Conservation (phyloP, 257 asterid species). For the Solanum habrochaites region DNA sequence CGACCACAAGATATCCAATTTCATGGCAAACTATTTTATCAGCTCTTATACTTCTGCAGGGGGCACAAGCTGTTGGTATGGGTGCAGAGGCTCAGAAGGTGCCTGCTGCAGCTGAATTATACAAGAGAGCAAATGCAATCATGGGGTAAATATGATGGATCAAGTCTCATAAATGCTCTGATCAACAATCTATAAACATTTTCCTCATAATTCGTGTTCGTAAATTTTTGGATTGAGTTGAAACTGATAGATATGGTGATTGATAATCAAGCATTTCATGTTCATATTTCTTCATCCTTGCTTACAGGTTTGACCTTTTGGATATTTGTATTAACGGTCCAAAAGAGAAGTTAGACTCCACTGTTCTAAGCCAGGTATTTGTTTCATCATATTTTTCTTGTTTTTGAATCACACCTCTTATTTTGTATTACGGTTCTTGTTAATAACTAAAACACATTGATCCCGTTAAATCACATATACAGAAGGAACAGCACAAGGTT, state of each 20-base stretch:
- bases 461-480: background rate
- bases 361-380: constrained; percentile 94
- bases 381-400: background rate
- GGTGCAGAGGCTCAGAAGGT: constrained; percentile 91
- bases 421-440: background rate
- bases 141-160: constrained; percentile 47
- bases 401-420: background rate
- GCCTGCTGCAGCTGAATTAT: constrained; percentile 88
- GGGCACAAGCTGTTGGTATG: constrained; percentile 99
- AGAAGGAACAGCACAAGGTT: background rate
- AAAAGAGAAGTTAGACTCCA: constrained; percentile 86
- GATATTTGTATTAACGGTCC: constrained; percentile 90
- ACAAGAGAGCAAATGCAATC: constrained; percentile 72
- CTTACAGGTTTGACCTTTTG: constrained; percentile 71
- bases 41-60: constrained; percentile 38
- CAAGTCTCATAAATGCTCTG: background rate
- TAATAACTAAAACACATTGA: background rate
- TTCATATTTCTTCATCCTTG: constrained; percentile 1
- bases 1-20: background rate
- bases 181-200: background rate
- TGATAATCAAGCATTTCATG: background rate
- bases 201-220: background rate
- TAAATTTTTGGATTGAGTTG: background rate
- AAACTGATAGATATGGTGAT: background rate
- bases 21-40: background rate